phyloP scores from a whole-genome alignment of 1,139 yeast genomes.

The Pichiaceae sp. region DNA sequence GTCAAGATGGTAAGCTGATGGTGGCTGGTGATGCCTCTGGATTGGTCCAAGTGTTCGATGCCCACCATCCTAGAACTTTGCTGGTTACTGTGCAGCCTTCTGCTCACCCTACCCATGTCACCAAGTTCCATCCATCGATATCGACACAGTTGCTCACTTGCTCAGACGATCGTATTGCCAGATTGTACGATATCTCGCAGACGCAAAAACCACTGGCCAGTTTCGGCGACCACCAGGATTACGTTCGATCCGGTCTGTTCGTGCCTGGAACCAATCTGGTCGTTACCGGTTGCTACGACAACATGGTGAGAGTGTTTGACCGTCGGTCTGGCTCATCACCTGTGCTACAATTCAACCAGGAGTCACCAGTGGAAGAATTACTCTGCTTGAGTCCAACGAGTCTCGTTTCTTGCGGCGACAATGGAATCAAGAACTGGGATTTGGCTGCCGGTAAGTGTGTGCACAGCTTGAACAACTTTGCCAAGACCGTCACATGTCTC shows the following conservation, averaged over 20 bases:
- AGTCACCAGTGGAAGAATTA: slow-evolving; percentile 84
- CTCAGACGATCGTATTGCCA: slow-evolving; percentile 80
- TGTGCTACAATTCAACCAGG: slow-evolving; percentile 45
- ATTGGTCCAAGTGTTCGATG: slow-evolving; percentile 73
- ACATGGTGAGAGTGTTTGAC: slow-evolving; percentile 78
- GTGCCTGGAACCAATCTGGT: slow-evolving; percentile 64
- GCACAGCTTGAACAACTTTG: slow-evolving; percentile 68
- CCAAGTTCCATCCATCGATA: slow-evolving; percentile 78
- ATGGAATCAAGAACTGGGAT: slow-evolving; percentile 87
- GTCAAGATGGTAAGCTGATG: slow-evolving; percentile 73
- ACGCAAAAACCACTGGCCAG: slow-evolving; percentile 58
- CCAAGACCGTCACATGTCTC: slow-evolving; percentile 84
- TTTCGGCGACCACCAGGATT: slow-evolving; percentile 77
- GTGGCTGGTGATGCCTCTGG: slow-evolving; percentile 92
- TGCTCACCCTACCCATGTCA: slow-evolving; percentile 83
- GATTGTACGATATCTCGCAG: slow-evolving; percentile 84
- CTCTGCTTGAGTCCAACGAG: slow-evolving; percentile 74
- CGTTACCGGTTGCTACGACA: slow-evolving; percentile 94
- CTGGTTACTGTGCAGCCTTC: slow-evolving; percentile 77
- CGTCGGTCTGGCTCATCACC: slow-evolving; percentile 53
- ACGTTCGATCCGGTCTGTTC: slow-evolving; percentile 75
- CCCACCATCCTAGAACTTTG: slow-evolving; percentile 63
- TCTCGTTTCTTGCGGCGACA: slow-evolving; percentile 80
- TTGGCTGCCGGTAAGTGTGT: slow-evolving; percentile 64
- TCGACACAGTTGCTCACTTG: slow-evolving; percentile 75